phyloP scores from a whole-genome alignment of 345 rosid genomes.

The Eucalyptus regnans region DNA sequence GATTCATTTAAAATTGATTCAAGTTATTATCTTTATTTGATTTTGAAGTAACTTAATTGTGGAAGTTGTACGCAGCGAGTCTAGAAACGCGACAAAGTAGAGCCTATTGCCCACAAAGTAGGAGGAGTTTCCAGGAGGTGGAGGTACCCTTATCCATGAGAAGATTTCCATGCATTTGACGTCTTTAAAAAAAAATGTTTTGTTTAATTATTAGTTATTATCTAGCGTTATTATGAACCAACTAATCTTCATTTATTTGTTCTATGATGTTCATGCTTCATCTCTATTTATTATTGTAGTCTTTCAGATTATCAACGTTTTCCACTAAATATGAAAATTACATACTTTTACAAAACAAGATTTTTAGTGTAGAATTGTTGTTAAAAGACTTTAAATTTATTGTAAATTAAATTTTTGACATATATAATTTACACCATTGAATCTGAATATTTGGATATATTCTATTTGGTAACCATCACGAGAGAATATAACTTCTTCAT shows the following conservation, averaged over 20 bases:
- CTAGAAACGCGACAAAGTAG: too few relatives aligned
- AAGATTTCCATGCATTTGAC: too few relatives aligned
- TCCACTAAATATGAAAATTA: not conserved
- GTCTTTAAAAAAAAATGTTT: not conserved
- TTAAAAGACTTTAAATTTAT: not conserved
- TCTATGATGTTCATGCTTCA: not conserved
- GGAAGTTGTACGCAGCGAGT: too few relatives aligned
- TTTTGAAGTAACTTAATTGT: too few relatives aligned
- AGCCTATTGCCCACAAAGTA: too few relatives aligned
- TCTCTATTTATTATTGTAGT: not conserved
- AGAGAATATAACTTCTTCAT: not conserved
- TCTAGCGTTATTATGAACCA: too few relatives aligned
- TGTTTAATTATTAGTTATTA: too few relatives aligned
- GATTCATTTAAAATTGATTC: too few relatives aligned
- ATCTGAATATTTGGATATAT: not conserved
- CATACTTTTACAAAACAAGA: not conserved
- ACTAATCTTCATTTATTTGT: not conserved
- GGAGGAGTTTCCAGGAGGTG: too few relatives aligned
- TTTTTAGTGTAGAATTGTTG: not conserved
- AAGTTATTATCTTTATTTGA: too few relatives aligned
- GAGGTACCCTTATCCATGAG: not conserved
- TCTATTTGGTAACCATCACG: not conserved
- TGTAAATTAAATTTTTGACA: not conserved
- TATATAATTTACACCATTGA: not conserved
- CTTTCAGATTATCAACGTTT: not conserved